A percentile compares a stretch with the other conserved stretches of the same genome.
phyloP scores from a whole-genome alignment of 257 asterid species.

The Primulina huaijiensis region DNA sequence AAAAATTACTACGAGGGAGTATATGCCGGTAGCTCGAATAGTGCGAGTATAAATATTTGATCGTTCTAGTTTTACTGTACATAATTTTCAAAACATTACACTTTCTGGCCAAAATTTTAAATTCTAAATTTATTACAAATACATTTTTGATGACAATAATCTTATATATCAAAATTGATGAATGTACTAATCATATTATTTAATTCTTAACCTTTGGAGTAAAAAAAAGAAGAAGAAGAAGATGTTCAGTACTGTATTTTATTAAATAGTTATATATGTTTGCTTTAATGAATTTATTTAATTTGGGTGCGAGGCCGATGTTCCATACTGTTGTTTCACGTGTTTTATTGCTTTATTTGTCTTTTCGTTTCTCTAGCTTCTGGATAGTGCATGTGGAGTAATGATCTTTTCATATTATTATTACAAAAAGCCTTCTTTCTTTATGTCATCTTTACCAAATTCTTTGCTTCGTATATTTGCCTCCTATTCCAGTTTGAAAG shows the following conservation, averaged over 20 bases:
- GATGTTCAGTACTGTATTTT: conserved; percentile 15
- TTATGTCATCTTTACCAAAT: conserved; percentile 20
- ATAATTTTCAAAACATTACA: too few species aligned
- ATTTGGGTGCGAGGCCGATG: neutral
- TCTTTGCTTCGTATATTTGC: neutral
- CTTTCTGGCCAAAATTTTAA: too few species aligned
- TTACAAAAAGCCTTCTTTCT: conserved; percentile 33
- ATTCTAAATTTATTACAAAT: too few species aligned
- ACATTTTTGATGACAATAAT: too few species aligned
- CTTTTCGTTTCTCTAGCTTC: neutral
- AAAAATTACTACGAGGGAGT: too few species aligned
- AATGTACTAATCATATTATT: neutral
- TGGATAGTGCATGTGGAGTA: neutral
- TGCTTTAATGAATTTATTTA: neutral
- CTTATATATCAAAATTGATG: neutral
- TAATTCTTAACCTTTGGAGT: too few species aligned
- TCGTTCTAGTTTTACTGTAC: too few species aligned
- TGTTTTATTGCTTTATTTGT: conserved; percentile 23
- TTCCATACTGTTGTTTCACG: conserved; percentile 35
- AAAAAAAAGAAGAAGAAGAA: conserved; percentile 12
- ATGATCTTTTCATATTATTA: conserved; percentile 2
- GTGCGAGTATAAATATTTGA: too few species aligned
- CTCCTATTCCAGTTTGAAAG: neutral
- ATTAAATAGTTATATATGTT: neutral
- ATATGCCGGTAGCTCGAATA: too few species aligned